Percentiles rank a stretch among this genome's conserved stretches.
Evolutionary conservation across 768 basidiomycete genomes (phyloP).

Genomic region (Boletus rufocinnamomeus): DNA sequence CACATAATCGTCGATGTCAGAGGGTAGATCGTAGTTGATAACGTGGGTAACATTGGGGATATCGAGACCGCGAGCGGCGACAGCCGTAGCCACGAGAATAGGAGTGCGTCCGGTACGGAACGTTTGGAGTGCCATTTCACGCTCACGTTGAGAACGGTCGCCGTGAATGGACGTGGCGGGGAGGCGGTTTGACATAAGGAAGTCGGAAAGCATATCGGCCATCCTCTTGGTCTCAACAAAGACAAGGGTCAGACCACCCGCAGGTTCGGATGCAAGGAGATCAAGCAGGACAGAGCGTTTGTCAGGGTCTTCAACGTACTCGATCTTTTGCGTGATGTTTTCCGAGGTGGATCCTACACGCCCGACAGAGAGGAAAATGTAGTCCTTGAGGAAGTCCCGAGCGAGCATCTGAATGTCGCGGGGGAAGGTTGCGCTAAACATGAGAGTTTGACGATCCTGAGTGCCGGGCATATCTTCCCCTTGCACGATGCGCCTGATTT

Average conservation of each 20-base stretch:
- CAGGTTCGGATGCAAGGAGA: constrained; percentile 74
- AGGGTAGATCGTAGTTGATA: constrained; percentile 96
- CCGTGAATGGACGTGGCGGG: constrained; percentile 98
- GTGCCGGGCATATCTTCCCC: constrained; percentile 98
- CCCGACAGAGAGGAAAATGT: constrained; percentile 97
- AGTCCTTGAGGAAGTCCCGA: constrained; percentile 95
- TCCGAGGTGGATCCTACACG: constrained; percentile 98
- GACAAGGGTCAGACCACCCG: constrained; percentile 83
- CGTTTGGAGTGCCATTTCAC: constrained; percentile 91
- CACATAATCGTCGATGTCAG: constrained; percentile 98
- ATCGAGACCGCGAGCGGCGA: constrained; percentile 98
- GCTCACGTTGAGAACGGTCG: constrained; percentile 96
- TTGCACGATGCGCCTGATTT: constrained; percentile 97
- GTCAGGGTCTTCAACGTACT: constrained; percentile 96
- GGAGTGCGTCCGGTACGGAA: constrained; percentile 96
- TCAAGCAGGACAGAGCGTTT: constrained; percentile 97
- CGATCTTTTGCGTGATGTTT: constrained; percentile 99
- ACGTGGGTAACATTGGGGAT: constrained; percentile 99
- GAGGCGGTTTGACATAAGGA: constrained; percentile 79
- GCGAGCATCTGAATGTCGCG: constrained; percentile 98
- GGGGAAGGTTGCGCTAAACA: constrained; percentile 99
- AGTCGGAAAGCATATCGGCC: constrained; percentile 98
- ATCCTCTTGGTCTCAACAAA: constrained; percentile 99
- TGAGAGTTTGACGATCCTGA: constrained; percentile 91
- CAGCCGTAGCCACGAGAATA: constrained; percentile 96